Evolutionary conservation across 2,329 filamentous ascomycete species (phyloP).

Genomic region (Fusarium falciforme): DNA sequence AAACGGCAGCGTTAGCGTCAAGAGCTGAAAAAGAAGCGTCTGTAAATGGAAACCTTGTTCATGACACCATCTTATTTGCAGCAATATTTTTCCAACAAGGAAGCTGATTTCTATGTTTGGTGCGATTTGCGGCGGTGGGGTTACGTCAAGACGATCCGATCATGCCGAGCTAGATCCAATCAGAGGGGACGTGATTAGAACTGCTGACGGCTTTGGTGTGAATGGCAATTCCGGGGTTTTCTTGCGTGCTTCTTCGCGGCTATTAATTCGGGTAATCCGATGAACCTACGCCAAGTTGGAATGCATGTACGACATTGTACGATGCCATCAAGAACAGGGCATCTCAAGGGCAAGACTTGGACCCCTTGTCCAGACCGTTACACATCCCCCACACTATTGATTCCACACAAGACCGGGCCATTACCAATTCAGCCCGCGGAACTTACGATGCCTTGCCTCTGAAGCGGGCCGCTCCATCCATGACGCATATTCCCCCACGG

Average conservation of each 20-base stretch:
- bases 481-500: slow-evolving; percentile 14
- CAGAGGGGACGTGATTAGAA: neutral
- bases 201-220: neutral
- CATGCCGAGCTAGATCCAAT: neutral
- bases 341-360: neutral
- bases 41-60: neutral
- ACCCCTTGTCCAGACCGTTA: neutral
- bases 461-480: slow-evolving; percentile 5
- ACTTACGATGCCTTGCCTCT: slow-evolving; percentile 10
- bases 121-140: neutral
- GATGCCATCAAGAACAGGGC: neutral
- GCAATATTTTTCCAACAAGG: neutral
- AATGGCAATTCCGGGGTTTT: neutral
- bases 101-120: neutral
- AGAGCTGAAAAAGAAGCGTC: neutral
- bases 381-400: neutral
- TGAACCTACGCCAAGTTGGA: neutral
- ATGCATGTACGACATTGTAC: neutral
- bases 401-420: neutral
- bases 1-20: neutral
- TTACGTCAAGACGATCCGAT: neutral
- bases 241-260: neutral
- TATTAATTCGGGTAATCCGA: neutral
- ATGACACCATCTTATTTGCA: neutral
- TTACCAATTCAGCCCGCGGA: slow-evolving; percentile 4